Percentiles rank a stretch among this genome's conserved stretches.
phyloP scores from a whole-genome alignment of 345 rosid species.

The Viola odorata region DNA sequence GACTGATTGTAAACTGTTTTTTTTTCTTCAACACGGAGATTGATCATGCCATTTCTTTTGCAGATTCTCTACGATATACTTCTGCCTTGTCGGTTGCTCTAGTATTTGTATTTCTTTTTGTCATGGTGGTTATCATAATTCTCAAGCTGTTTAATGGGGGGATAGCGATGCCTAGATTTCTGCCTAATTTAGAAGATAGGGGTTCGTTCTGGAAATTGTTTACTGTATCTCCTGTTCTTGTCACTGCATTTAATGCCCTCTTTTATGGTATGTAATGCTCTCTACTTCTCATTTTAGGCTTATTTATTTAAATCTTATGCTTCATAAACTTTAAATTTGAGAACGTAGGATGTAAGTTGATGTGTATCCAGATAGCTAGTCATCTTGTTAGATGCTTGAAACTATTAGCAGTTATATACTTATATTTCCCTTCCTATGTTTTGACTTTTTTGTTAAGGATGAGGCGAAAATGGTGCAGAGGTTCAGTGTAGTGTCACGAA shows the following conservation, averaged over 20 bases:
- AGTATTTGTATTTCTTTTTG: conserved; percentile 74
- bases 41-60: conserved; percentile 25
- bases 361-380: neutral
- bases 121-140: conserved; percentile 61
- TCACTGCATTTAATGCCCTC: conserved; percentile 86
- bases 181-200: conserved; percentile 66
- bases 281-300: neutral
- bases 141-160: conserved; percentile 57
- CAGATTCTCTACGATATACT: conserved; percentile 88
- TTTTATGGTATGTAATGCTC: conserved; percentile 51
- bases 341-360: neutral
- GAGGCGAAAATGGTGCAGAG: no score
- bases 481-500: no score
- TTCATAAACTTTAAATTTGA: neutral
- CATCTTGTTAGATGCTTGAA: neutral
- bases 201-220: conserved; percentile 74
- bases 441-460: no score
- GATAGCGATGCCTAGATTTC: conserved; percentile 66
- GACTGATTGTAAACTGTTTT: neutral
- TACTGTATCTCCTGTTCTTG: conserved; percentile 86
- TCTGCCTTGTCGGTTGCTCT: conserved; percentile 80
- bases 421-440: no score
- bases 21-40: conserved; percentile 6
- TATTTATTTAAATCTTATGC: neutral
- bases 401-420: no score